Base-by-base conservation (phyloP, 192 early-diverging fungal species). In the Gamsiella multidivaricata region DNA sequence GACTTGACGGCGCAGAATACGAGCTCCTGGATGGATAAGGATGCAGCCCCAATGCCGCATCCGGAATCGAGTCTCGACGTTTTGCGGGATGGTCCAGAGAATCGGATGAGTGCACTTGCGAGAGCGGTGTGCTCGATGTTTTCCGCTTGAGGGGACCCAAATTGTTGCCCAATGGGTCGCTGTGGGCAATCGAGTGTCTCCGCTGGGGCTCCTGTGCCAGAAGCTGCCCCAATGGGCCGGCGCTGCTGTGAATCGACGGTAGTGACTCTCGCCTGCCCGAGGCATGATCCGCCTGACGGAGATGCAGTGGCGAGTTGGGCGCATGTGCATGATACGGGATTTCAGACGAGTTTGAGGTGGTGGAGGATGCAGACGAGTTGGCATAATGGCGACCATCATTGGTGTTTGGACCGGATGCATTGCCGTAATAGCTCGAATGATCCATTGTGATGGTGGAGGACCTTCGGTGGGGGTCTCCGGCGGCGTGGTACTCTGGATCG, bases 1-100 rank as follows among this genome's bases (percentile, higher is more conserved):
- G 82, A 43, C 73, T 78, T 3, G 82, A 83, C 6, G 82, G 82
- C 1, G 82, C 82, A 36, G 82, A 83, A 64, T 75, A 80, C 41
- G 82, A 83, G 60, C 61, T 83, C 61, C 82, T 55, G 14, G 65
- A 61, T 53, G 67, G 70, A 54, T 78, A 69, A 20, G 52, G 70
- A 79, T 54, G 81, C 20, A 22, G 67, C 31, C 53, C 49, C 64
- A 32, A 36, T 46, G 57, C 53, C 18, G 69, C 61, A 47, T 82
- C 81, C 11, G 81, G 76, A 57, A 82, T 82, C 14, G 81, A 82
- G 49, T 79, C 81, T 26, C 81, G 69, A 29, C 81, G 55, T 42
- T 79, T 78, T 28, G 65, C 61, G 1, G 75, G 76, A 41, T 82
- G 71, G 34, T 76, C 73, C 47, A 61, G n/a, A 17, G 25, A 20